phyloP scores from a whole-genome alignment of 192 early-diverging fungal genomes.

The Rhizophagus sp. region DNA sequence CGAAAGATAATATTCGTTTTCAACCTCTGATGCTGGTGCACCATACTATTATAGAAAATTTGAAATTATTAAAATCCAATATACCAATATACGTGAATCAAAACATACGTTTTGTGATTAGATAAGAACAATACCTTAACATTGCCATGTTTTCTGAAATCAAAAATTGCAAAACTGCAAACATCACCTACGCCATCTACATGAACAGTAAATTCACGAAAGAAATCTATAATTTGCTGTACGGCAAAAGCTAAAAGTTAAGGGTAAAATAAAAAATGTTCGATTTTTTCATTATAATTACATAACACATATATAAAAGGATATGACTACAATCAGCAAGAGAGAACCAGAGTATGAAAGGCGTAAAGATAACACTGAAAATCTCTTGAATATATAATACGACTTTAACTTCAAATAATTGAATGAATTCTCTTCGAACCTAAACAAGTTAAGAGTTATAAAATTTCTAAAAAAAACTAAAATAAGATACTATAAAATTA shows the following conservation, averaged over 20 bases:
- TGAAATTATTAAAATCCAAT: too few species aligned
- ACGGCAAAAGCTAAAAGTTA: neutral
- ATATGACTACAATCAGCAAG: slow-evolving; percentile 71
- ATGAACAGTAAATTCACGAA: slow-evolving; percentile 92
- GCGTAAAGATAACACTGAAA: slow-evolving; percentile 76
- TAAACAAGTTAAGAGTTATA: slow-evolving; percentile 8
- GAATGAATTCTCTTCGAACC: slow-evolving; percentile 78
- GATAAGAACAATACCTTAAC: slow-evolving; percentile 49
- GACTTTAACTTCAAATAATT: slow-evolving; percentile 80
- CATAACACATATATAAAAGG: neutral
- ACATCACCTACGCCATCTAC: slow-evolving; percentile 91
- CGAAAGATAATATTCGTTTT: slow-evolving; percentile 64
- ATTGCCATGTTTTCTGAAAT: slow-evolving; percentile 90
- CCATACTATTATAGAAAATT: slow-evolving; percentile 57
- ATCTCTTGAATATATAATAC: slow-evolving; percentile 82
- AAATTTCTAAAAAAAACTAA: neutral
- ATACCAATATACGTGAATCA: neutral
- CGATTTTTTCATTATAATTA: neutral
- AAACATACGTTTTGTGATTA: neutral
- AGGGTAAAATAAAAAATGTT: neutral
- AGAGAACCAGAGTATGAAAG: slow-evolving; percentile 78
- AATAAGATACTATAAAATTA: neutral
- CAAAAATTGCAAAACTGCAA: slow-evolving; percentile 96
- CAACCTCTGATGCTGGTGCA: slow-evolving; percentile 56
- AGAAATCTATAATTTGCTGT: slow-evolving; percentile 84